Evolutionary conservation across 345 rosid genomes (phyloP), one percentile per base, ranked within the genome.

Genomic region (Orychophragmus violaceus): DNA sequence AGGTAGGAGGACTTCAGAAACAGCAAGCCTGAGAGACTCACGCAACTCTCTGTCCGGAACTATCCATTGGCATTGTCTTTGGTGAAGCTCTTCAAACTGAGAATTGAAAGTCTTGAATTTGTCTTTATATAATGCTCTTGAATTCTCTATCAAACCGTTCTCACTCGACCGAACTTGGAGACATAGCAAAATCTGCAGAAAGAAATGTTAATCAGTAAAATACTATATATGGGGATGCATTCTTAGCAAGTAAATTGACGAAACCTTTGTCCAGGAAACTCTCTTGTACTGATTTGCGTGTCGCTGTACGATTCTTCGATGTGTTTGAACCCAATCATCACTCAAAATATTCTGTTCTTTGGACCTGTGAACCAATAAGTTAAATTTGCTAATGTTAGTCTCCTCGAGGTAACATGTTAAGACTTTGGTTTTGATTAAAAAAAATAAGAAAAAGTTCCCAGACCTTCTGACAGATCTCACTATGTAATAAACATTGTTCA

Each of bases 321-420:
- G 97, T 69, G 87, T 94, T 81, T 94, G 99, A 66, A 94, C 93
- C 99, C 99, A 94, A 67, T 91, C 99, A 81, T 94, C 99, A 64
- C 99, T 95, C 62, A 94, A 68, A 49, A 87, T 72, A 62, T 94
- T 97, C 80, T 88, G 91, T 22, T 95, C 97, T 73, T 94, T 96
- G 14, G 99, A 94, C 84, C 99, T 90, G 85, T 68, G 30, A n/a
- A n/a, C n/a, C n/a, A 70, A 57, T n/a, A n/a, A n/a, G n/a, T n/a
- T n/a, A n/a, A n/a, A n/a, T n/a, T n/a, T n/a, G n/a, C n/a, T n/a
- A 62, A 73, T 45, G 44, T 71, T 29, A 4, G 36, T 33, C 46
- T 21, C 16, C 4, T 59, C 17, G n/a, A n/a, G n/a, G n/a, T n/a
- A n/a, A n/a, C n/a, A n/a, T n/a, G n/a, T n/a, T n/a, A n/a, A 9